Base-by-base conservation (phyloP, 1,139 yeast species). In the Taiozyma sp. region DNA sequence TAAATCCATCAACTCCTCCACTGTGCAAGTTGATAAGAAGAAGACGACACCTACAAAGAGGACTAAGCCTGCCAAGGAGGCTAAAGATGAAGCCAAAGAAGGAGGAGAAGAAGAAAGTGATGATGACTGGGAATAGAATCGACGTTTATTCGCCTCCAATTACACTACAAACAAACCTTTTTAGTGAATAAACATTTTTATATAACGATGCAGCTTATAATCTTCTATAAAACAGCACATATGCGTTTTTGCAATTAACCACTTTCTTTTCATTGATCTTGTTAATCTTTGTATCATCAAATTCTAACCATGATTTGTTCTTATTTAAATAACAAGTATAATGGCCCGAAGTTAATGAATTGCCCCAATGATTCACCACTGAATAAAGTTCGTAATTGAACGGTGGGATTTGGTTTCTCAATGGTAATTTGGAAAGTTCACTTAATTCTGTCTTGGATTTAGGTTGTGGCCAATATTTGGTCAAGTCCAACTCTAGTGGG, bases 291-390 rank as follows among this genome's bases (percentile, higher is more conserved):
- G 87, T 78, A 66, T 89, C 96, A 65, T 89, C 96, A 65, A 84
- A 88, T 55, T 38, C 41, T 6, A 38, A 16, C 41, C 41, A 38
- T 19, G 73, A 73, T 7, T 75, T 66, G 27, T 81, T 79, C 59
- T 88, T 87, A 60, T 83, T 73, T 3, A 90, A 96, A 63, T 83
- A 87, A 0, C 96, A 77, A 0, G 98, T 93, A 67, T 93, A 93
- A 69, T 93, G 99, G 0, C 99, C 98, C 3, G 96, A 90, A 46
- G 86, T 80, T 47, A 92, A 73, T 6, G 28, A 23, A 23, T 81
- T 72, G 2, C 99, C 98, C 56, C 75, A 79, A 68, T 93, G 99
- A 60, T 89, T 87, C n/a, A 92, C 93, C 34, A 92, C 96, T 0
- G 87, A 96, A 60, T 84, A 88, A 39, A 93, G 70, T 57, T 81